These are phyloP conservation scores for Leersia perrieri DNA, from an alignment of 176 grass and related monocot species.

Conservation along the genomic window DNA sequence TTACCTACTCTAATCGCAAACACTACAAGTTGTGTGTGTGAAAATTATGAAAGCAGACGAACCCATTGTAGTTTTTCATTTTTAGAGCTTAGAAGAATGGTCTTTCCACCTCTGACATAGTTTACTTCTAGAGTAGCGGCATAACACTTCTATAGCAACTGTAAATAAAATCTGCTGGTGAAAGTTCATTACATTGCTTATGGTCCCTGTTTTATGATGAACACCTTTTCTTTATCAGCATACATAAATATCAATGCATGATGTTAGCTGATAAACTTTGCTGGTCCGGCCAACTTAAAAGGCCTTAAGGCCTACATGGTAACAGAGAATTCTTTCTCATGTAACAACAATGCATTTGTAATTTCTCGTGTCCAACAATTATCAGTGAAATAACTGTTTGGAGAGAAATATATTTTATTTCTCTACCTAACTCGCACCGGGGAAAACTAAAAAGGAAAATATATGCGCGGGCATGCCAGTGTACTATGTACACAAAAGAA, in stretches of 20 bases:
- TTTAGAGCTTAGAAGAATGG: constrained; percentile 15
- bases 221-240: background rate
- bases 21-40: constrained; percentile 5
- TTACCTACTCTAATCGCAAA: constrained; percentile 39
- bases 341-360: too few species aligned
- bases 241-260: background rate
- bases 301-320: too few species aligned
- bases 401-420: too few species aligned
- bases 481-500: too few species aligned
- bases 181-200: background rate
- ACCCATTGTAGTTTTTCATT: constrained; percentile 3
- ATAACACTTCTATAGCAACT: background rate
- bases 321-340: too few species aligned
- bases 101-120: background rate
- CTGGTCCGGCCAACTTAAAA: too few species aligned
- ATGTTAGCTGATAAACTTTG: background rate
- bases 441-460: too few species aligned
- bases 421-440: too few species aligned
- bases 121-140: background rate
- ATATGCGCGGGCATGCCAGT: too few species aligned
- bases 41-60: constrained; percentile 22
- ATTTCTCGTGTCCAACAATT: too few species aligned
- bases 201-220: background rate
- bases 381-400: too few species aligned
- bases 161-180: background rate